Evolutionary conservation across 352 stramenopile genomes (phyloP).

Genomic region (Aphanomyces invadans): DNA sequence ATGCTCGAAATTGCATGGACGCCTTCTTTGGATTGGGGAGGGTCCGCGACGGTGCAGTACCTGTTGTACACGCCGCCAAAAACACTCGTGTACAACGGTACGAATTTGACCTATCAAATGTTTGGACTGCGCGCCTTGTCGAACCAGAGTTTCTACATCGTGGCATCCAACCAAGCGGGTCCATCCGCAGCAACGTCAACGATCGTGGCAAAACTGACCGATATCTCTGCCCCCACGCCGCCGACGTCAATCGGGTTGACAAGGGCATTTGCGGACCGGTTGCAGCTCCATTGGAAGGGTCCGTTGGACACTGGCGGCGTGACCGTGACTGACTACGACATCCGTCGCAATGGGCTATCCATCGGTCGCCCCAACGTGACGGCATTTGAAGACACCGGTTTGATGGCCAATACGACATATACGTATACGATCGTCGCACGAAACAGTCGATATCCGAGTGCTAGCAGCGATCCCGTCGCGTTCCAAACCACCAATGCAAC

Average conservation of each 20-base stretch:
- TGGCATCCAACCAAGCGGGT: not conserved
- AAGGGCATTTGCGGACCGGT: not conserved
- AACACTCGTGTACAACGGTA: not conserved
- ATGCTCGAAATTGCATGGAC: not conserved
- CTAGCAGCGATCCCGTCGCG: not conserved
- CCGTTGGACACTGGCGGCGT: not conserved
- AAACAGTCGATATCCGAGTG: not conserved
- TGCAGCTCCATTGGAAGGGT: not conserved
- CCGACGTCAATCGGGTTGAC: not conserved
- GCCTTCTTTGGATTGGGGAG: not conserved
- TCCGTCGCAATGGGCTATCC: not conserved
- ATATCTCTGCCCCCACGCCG: not conserved
- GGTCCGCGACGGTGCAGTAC: not conserved
- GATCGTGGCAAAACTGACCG: not conserved
- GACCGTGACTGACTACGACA: not conserved
- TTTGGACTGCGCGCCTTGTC: not conserved
- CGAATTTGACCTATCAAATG: not conserved
- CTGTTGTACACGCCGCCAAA: not conserved
- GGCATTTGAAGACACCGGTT: not conserved
- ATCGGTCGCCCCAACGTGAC: not conserved
- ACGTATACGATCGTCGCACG: not conserved
- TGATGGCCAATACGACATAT: not conserved
- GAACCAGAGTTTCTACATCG: not conserved
- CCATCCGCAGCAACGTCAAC: not conserved
- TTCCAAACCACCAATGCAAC: not conserved